phyloP scores from a whole-genome alignment of 2,329 filamentous ascomycete species.

The Remersonia thermophila region DNA sequence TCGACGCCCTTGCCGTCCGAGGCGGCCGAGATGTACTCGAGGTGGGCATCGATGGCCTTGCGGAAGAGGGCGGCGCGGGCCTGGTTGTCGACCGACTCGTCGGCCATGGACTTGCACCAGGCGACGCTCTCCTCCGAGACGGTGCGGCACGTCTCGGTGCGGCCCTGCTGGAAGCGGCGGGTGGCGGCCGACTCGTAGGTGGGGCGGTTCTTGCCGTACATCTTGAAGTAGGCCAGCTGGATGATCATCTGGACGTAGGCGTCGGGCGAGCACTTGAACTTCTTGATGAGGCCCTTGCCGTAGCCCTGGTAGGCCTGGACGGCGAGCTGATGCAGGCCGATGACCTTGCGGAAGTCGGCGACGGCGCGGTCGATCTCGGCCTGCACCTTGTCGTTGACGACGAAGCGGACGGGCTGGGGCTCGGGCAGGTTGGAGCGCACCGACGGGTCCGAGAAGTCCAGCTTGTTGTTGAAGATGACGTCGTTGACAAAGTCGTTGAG shows the following conservation, averaged over 20 bases:
- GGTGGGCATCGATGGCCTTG: slow-evolving; percentile 66
- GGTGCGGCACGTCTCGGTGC: slow-evolving; percentile 88
- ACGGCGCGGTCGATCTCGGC: slow-evolving; percentile 68
- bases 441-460: slow-evolving; percentile 70
- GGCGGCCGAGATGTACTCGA: slow-evolving; percentile 83
- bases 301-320: slow-evolving; percentile 96
- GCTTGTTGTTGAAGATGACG: slow-evolving; percentile 85
- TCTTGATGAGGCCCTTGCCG: slow-evolving; percentile 97
- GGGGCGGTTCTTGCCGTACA: slow-evolving; percentile 95
- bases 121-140: slow-evolving; percentile 86
- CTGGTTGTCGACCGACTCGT: slow-evolving; percentile 50
- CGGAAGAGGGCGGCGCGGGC: slow-evolving; percentile 65
- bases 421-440: slow-evolving; percentile 77
- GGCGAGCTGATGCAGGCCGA: slow-evolving; percentile 76
- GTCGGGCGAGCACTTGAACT: slow-evolving; percentile 96
- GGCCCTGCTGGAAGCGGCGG: slow-evolving; percentile 87
- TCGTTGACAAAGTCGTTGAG: slow-evolving; percentile 91
- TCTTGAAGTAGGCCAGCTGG: slow-evolving; percentile 95
- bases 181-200: slow-evolving; percentile 96
- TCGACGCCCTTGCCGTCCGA: slow-evolving; percentile 90
- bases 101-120: slow-evolving; percentile 80
- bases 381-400: slow-evolving; percentile 60
- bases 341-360: slow-evolving; percentile 68
- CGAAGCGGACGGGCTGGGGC: slow-evolving; percentile 65
- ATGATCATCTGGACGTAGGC: slow-evolving; percentile 98